Evolutionary conservation across 176 grass and related monocot species (phyloP), one percentile per base, ranked within the genome.

Genomic region (Oryza glumipatula): DNA sequence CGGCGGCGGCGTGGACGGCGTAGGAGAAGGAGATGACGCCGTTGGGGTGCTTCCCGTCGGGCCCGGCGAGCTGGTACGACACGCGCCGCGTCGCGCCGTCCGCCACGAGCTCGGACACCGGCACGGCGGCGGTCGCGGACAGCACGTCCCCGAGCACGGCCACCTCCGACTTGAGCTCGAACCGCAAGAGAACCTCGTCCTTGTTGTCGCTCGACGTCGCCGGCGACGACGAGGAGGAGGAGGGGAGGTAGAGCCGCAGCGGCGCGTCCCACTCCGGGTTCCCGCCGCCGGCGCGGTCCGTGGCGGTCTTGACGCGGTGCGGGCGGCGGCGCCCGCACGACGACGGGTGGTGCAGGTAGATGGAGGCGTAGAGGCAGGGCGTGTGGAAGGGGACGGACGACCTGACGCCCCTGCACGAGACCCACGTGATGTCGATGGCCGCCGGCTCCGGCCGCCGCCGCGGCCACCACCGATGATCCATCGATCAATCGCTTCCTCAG

Each of bases 241-340:
- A 11, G 48, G 77, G 44, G 49, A 86, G 38, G 88, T 79, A 83
- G 67, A 95, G 82, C 0, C 88, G 83, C 44, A 95, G 80, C 11
- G 88, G 93, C 24, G 82, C 82, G 60, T 92, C 89, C 93, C 93
- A 92, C 82, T 92, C 90, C 38, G 93, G 88, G 80, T 86, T 90
- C 38, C 47, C 64, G 30, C 83, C 90, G 76, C 86, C 79, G 45
- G 73, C 11, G 4, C 77, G 67, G 88, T 92, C 85, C 3, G 75
- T 70, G 77, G 76, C 35, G 61, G 93, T 95, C 81, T 92, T 92
- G 52, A 88, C 85, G 69, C 88, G 88, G 73, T 46, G 92, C 1
- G 26, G 69, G 8, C 83, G 92, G 8, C 83, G 92, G 9, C 74
- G 86, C 4, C 64, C 36, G 5, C 24, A 32, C 38, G 83, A 44